Evolutionary conservation across 2,329 filamentous ascomycete species (phyloP), one percentile per base, ranked within the genome.

Genomic region (Aureobasidium sp.): DNA sequence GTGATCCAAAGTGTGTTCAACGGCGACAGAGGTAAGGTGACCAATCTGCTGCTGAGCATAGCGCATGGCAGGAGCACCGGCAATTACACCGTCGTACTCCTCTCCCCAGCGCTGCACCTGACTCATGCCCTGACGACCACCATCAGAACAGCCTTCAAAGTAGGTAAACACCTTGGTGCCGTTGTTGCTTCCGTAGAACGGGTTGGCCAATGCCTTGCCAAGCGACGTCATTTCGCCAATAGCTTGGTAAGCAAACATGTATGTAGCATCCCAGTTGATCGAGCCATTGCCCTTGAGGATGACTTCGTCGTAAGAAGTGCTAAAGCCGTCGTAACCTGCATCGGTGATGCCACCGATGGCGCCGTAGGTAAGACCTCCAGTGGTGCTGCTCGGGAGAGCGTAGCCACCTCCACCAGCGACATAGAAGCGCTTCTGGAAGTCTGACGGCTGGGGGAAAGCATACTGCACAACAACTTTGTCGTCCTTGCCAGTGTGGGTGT

Each of bases 71-170:
- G 80, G 79, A 0, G 77, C 77, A 5, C 78, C 78, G 3, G 75
- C 73, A 1, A 78, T 70, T 0, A 75, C 73, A 15, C 79, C 79
- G 63, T 81, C 78, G 62, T 77, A 79, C 66, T 80, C 66, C 60
- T 78, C 74, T 9, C 76, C 77, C 65, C 75, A 83, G 16, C 79
- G 77, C 67, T 83, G 81, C 1, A 80, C 72, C 68, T 82, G 80
- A 61, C 74, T 77, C 74, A 73, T 77, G 15, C 74, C 78, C 65
- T 80, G 76, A 5, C 78, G 74, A 2, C 78, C 81, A 25, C 81
- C 81, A 57, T 83, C 80, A 13, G 79, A 82, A 69, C 81, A 83
- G 3, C 79, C 81, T 64, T 81, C 76, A 65, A 78, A 83, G 70
- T 83, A 83, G 2, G 78, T 73, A 67, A 78, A 80, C 11, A 74